Base-by-base conservation (phyloP, 768 basidiomycete genomes). In the Heimioporus sp. region DNA sequence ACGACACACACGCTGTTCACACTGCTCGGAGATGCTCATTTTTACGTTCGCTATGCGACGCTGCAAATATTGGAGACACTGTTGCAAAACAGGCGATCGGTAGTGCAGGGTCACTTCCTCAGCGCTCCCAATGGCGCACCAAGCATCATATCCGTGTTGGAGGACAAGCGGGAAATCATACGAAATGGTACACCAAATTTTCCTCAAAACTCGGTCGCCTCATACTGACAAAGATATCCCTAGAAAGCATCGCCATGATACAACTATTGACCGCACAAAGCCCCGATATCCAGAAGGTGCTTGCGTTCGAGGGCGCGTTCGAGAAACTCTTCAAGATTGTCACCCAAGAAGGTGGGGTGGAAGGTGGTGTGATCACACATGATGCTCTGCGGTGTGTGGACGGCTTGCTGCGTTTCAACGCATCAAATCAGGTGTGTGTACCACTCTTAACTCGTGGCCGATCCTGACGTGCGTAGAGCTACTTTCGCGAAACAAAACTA, bases 251-350 rank as follows among this genome's bases (percentile, higher is more conserved):
- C 36, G 76, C 84, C 15, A 83, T 95, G 72, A 78, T 94, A 32
- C 90, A 95, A 55, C 75, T 83, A 6, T 76, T 99, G 13, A 82
- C 89, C 35, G 82, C 84, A 0, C 88, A 94, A 59, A 98, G 90
- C 60, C 82, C 90, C 31, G 92, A 98, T 66, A 90, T 99, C 34
- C 96, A 98, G 65, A 98, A 98, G 71, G 85, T 98, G 30, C 82
- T 98, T 41, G 93, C 95, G 0, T 99, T 99, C 61, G 93, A 94
- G 60, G 94, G 97, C 17, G 91, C 90, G 2, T 98, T 99, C 62
- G 97, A 99, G 74, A 92, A 88, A 65, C 79, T 99, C 30, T 93
- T 98, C 72, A 85, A 85, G 49, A 93, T 90, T 43, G 81, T 98
- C 54, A 79, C 81, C 10, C 79, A 82, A 55, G 96, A 98, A 68